A percentile compares a stretch with the other conserved stretches of the same genome.
phyloP scores from a whole-genome alignment of 306 rosid genomes.

The Pterocarpus santalinus region DNA sequence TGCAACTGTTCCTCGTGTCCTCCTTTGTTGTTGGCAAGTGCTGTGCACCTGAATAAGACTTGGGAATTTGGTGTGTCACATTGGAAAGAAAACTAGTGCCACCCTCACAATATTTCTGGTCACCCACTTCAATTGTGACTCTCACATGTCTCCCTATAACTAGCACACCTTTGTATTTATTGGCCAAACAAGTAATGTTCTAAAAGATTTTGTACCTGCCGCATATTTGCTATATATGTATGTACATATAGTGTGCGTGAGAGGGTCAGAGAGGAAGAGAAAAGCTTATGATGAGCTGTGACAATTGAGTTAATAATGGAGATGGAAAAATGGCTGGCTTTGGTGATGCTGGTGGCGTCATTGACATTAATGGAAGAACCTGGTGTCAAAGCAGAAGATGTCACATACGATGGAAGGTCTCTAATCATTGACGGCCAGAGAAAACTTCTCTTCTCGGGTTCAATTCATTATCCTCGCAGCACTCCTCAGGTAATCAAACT shows the following conservation, averaged over 20 bases:
- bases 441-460: slow-evolving; percentile 77
- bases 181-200: not conserved
- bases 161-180: not conserved
- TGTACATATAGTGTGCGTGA: not conserved
- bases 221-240: not conserved
- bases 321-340: slow-evolving; percentile 51
- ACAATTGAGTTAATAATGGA: not conserved
- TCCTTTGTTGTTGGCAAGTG: slow-evolving; percentile 25
- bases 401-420: slow-evolving; percentile 81
- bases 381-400: slow-evolving; percentile 40
- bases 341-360: not conserved
- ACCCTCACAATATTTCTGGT: slow-evolving; percentile 16
- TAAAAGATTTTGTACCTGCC: not conserved
- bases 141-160: slow-evolving; percentile 37
- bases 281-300: not conserved
- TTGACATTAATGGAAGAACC: not conserved
- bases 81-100: slow-evolving; percentile 19
- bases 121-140: slow-evolving; percentile 49
- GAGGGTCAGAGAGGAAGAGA: not conserved
- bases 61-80: slow-evolving; percentile 12
- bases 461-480: slow-evolving; percentile 91
- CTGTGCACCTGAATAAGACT: not conserved
- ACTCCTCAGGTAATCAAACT: slow-evolving; percentile 69
- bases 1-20: slow-evolving; percentile 37
- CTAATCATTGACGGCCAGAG: slow-evolving; percentile 75